Conservation (phyloP, 805 yeast genomes). For the Candida orba region DNA sequence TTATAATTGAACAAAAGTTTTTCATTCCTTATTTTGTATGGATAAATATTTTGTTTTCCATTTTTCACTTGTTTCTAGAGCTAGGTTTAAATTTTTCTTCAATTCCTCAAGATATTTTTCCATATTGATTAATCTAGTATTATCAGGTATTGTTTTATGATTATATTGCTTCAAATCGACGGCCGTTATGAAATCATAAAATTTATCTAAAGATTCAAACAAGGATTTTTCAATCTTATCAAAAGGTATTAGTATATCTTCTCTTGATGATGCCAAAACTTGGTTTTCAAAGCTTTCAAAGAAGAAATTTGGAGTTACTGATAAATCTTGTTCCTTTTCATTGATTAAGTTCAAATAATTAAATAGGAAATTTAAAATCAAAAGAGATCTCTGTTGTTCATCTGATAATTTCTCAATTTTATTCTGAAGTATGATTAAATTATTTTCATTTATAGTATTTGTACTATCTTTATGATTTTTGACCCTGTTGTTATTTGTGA, state of each 20-base stretch:
- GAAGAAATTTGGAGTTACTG: conserved; percentile 5
- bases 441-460: conserved; percentile 2
- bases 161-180: neutral
- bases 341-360: conserved; percentile 4
- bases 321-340: conserved; percentile 1
- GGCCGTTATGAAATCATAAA: neutral
- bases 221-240: conserved; percentile 13
- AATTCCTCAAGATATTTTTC: conserved; percentile 12
- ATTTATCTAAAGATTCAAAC: conserved; percentile 4
- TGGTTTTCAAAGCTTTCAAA: conserved; percentile 5
- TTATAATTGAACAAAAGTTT: neutral
- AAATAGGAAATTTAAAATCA: conserved; percentile 1
- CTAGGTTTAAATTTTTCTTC: conserved; percentile 13
- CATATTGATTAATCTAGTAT: conserved; percentile 7
- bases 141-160: neutral
- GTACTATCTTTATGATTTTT: conserved; percentile 2
- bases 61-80: conserved; percentile 22
- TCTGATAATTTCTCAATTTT: conserved; percentile 10
- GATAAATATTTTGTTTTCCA: conserved; percentile 18
- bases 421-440: neutral
- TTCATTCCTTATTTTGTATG: neutral
- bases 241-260: conserved; percentile 5
- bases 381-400: conserved; percentile 18
- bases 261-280: neutral
- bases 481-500: conserved; percentile 7